Evolutionary conservation across 495 filamentous ascomycete genomes (phyloP), one percentile per base, ranked within the genome.

Genomic region (Penicillium bialowiezense): DNA sequence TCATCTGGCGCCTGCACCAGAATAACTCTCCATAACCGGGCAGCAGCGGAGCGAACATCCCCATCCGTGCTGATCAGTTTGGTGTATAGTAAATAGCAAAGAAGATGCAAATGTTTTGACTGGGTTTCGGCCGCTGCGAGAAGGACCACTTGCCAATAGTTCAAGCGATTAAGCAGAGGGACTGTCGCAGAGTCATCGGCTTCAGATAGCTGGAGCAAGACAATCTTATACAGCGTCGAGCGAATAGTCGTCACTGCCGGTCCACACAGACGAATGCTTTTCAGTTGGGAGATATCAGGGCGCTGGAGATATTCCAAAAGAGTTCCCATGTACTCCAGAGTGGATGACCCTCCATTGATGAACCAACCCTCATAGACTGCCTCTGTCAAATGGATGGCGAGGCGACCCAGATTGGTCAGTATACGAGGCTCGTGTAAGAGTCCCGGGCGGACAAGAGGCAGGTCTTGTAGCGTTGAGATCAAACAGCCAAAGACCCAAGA

Each of bases 331-430:
- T 95, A 95, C 55, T 97, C 90, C n/a, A 96, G 69, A 43, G 88
- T 80, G 2, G 82, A 72, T 42, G 50, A 55, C 8, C 86, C 89
- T 5, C 92, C 93, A 50, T 90, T 83, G 35, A 96, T 78, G 59
- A 97, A 96, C 89, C 90, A 96, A 24, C 93, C 93, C 68, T 98
- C 93, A 55, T 90, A 96, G 13, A 96, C 82, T 23, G 89, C 88
- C 68, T 98, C 95, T 0, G 83, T 79, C 59, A 96, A 77, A 60
- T 96, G 89, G 0, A 80, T 72, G 20, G 83, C 79, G 46, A 95
- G 87, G 15, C 90, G 82, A 2, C 85, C 79, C 60, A 98, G 75
- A 55, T 97, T 98, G 23, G 85, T 90, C 36, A 98, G 72, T 10
- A 93, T 79, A 51, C 85, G 85, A 5, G 91, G 86, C 64, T 97